These are phyloP conservation scores for Euclidium syriacum DNA, from an alignment of 345 rosid species.

Conservation along the genomic window DNA sequence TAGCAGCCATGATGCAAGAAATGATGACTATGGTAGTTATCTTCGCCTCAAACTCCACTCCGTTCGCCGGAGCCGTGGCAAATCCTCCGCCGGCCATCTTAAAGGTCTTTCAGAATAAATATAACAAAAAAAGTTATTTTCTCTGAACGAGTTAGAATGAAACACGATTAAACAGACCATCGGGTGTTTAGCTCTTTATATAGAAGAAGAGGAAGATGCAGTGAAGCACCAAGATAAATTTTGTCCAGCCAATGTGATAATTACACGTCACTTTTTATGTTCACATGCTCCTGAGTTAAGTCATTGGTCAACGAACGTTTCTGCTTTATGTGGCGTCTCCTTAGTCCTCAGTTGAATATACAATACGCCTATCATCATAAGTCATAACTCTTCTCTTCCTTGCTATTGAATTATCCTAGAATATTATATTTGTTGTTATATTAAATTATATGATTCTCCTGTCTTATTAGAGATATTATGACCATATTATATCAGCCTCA, in stretches of 20 bases:
- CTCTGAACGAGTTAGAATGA: background rate
- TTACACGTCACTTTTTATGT: slow-evolving; percentile 20
- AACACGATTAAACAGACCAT: slow-evolving; percentile 5
- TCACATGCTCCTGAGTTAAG: slow-evolving; percentile 32
- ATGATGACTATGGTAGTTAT: slow-evolving; percentile 84
- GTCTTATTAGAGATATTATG: slow-evolving; percentile 9
- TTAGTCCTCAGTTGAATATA: slow-evolving; percentile 21
- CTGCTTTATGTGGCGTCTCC: slow-evolving; percentile 28
- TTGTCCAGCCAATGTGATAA: background rate
- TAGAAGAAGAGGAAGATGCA: slow-evolving; percentile 14
- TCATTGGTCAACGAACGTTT: slow-evolving; percentile 34
- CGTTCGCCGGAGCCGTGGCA: slow-evolving; percentile 39
- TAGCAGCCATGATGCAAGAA: slow-evolving; percentile 93
- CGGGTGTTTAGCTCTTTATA: slow-evolving; percentile 15
- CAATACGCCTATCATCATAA: slow-evolving; percentile 1
- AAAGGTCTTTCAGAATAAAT: background rate
- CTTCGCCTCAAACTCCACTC: slow-evolving; percentile 83
- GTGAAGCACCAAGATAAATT: slow-evolving; percentile 1
- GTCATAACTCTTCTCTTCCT: slow-evolving; percentile 1
- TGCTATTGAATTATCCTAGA: slow-evolving; percentile 10
- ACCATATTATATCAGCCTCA: background rate
- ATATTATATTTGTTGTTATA: background rate
- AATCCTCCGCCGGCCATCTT: slow-evolving; percentile 79
- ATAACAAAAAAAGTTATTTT: background rate
- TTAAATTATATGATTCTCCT: slow-evolving; percentile 2